Evolutionary conservation across 73 alveolate species (phyloP), one percentile per base, ranked within the genome.

Genomic region (Paramecium pentaurelia): DNA sequence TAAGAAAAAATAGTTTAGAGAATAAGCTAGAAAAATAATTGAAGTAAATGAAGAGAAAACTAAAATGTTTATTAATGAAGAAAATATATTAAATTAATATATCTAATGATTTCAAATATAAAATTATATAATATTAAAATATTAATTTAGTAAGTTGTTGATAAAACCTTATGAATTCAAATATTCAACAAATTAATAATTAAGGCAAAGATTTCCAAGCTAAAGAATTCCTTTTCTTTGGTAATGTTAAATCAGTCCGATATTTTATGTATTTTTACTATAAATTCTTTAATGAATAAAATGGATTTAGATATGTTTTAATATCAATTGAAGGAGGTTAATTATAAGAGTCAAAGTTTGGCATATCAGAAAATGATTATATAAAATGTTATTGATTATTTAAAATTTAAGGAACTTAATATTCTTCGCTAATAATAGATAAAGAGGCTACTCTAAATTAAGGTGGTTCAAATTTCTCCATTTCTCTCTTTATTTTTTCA

Each of bases 1-100:
- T 12, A 80, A 80, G 20, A 80, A 80, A 25, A 80, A 42, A 25
- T 45, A 80, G n/a, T 80, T 80, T 36, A 45, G 91, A 80, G 75
- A 80, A 8, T 8, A 27, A 8, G 91, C 91, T 14, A 80, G 58
- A 80, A 32, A 80, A 44, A 45, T 80, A 20, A 80, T 80, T 12
- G 91, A 80, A 45, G 44, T 36, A 10, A 80, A 80, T 80, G 71
- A 80, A 42, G 58, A 80, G 32, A 28, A 25, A 42, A 64, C 49
- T 6, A 80, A 80, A 49, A 18, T 45, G 42, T 80, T 45, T 36
- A 45, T 40, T 10, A 80, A 47, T 45, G 71, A 80, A 27, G 73
- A 80, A 32, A 49, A 80, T 22, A 32, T 32, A 42, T 27, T 80
- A 25, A 42, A 25, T 32, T 42, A 80, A 80, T 80, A 37, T 38